phyloP scores from a whole-genome alignment of 805 yeast genomes.

The Hyphopichia homilentoma region DNA sequence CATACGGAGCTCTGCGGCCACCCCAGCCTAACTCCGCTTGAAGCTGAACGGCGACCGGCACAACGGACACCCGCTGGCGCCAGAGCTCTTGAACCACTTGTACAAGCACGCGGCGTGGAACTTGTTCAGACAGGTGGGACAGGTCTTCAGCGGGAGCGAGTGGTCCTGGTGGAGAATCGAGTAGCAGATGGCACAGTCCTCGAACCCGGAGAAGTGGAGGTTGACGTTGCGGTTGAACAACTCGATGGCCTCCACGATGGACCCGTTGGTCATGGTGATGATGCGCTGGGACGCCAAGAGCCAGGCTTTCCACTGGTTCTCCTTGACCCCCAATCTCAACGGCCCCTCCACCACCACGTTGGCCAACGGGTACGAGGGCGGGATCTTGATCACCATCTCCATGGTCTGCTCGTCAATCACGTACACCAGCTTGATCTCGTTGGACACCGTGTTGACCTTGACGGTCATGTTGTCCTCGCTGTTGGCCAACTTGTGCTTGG shows the following conservation, averaged over 20 bases:
- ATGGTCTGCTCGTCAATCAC: constrained; percentile 82
- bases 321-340: constrained; percentile 81
- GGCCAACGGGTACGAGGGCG: constrained; percentile 72
- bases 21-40: too few species aligned
- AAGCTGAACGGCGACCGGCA: constrained; percentile 71
- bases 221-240: constrained; percentile 71
- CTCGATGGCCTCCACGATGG: constrained; percentile 64
- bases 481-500: constrained; percentile 28
- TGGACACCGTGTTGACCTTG: constrained; percentile 54
- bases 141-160: constrained; percentile 82
- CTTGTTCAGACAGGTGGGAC: constrained; percentile 88
- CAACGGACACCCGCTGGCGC: constrained; percentile 88
- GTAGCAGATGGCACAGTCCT: constrained; percentile 96
- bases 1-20: too few species aligned
- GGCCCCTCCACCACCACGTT: constrained; percentile 76
- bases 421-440: constrained; percentile 71
- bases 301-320: constrained; percentile 94
- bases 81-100: constrained; percentile 96
- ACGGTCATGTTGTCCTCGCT: constrained; percentile 49
- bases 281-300: constrained; percentile 83
- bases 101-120: constrained; percentile 95
- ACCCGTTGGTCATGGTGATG: constrained; percentile 69
- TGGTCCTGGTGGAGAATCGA: constrained; percentile 87
- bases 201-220: constrained; percentile 87
- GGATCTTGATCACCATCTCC: constrained; percentile 74